Percentiles rank a stretch among this genome's conserved stretches.
Evolutionary conservation across 2,329 filamentous ascomycete genomes (phyloP).

Genomic region (Clarireedia sp.): DNA sequence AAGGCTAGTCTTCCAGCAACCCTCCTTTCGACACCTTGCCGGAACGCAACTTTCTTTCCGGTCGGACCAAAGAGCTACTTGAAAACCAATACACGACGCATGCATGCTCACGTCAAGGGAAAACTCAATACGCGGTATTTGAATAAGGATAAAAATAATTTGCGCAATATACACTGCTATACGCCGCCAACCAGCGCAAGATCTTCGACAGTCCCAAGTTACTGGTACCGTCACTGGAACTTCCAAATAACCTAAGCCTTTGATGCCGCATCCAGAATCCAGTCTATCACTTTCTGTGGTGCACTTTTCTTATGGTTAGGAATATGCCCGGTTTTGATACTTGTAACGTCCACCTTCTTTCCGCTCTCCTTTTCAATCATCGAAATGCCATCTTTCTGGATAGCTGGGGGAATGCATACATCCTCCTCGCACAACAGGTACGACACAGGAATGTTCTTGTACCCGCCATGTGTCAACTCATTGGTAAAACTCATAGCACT

Average conservation of each 20-base stretch:
- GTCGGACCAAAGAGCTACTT: too few relatives aligned
- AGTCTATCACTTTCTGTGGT: slow-evolving; percentile 24
- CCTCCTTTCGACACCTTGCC: too few relatives aligned
- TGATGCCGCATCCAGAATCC: slow-evolving; percentile 17
- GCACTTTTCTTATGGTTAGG: slow-evolving; percentile 21
- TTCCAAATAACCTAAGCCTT: slow-evolving; percentile 1
- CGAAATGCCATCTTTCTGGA: slow-evolving; percentile 31
- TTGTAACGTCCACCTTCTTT: slow-evolving; percentile 33
- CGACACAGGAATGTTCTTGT: slow-evolving; percentile 34
- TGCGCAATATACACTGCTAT: neutral
- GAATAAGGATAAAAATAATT: too few relatives aligned
- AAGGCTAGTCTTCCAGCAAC: too few relatives aligned
- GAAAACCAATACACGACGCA: too few relatives aligned
- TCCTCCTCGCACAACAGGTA: slow-evolving; percentile 35
- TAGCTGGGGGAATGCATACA: slow-evolving; percentile 24
- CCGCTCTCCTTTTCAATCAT: slow-evolving; percentile 31
- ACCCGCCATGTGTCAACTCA: slow-evolving; percentile 33
- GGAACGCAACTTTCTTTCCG: too few relatives aligned
- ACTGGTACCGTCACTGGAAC: neutral
- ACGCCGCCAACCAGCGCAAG: neutral
- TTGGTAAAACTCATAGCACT: slow-evolving; percentile 30
- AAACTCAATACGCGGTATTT: too few relatives aligned
- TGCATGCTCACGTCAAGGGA: too few relatives aligned
- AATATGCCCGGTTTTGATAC: slow-evolving; percentile 31
- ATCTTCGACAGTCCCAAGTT: too few relatives aligned